A percentile compares a stretch with the other conserved stretches of the same genome.
These are phyloP conservation scores for Raphidocelis subcapitata DNA, from an alignment of 139 green algal species.

Conservation along the genomic window DNA sequence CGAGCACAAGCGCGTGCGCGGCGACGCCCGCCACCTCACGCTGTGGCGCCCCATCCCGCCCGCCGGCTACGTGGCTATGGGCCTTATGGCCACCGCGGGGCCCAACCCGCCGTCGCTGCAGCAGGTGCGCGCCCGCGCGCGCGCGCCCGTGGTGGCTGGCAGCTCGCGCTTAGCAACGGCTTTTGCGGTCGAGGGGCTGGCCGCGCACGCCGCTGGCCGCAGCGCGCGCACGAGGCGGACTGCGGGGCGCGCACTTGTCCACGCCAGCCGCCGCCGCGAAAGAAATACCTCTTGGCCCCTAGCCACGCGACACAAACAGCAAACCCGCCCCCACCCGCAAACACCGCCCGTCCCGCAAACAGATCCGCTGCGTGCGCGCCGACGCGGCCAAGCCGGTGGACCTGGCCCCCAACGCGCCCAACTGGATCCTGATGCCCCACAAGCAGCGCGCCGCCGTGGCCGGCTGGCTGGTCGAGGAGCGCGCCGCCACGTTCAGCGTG, in stretches of 20 bases:
- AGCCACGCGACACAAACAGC: too few relatives aligned
- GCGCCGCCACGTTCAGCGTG: conserved; percentile 50
- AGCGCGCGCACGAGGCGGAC: too few relatives aligned
- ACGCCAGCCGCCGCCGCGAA: too few relatives aligned
- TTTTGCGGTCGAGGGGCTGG: too few relatives aligned
- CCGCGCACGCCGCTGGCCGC: too few relatives aligned
- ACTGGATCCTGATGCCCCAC: conserved; percentile 24
- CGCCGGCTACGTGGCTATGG: conserved; percentile 81
- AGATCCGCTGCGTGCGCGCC: conserved; percentile 36
- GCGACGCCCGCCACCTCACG: conserved; percentile 43
- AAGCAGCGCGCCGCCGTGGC: conserved; percentile 30
- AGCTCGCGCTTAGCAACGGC: neutral
- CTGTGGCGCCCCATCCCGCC: conserved; percentile 79
- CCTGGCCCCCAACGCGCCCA: conserved; percentile 17
- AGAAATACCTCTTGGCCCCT: too few relatives aligned
- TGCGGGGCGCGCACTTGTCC: too few relatives aligned
- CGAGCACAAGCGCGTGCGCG: conserved; percentile 34
- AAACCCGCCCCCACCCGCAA: too few relatives aligned
- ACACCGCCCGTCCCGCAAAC: too few relatives aligned
- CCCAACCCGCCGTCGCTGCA: conserved; percentile 6
- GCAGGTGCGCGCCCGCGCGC: neutral
- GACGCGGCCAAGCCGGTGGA: conserved; percentile 27
- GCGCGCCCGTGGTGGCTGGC: neutral
- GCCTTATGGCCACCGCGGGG: conserved; percentile 53
- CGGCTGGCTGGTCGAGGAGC: conserved; percentile 62